Base-by-base conservation (phyloP, 352 stramenopile species). In the Phytophthora crassamura region DNA sequence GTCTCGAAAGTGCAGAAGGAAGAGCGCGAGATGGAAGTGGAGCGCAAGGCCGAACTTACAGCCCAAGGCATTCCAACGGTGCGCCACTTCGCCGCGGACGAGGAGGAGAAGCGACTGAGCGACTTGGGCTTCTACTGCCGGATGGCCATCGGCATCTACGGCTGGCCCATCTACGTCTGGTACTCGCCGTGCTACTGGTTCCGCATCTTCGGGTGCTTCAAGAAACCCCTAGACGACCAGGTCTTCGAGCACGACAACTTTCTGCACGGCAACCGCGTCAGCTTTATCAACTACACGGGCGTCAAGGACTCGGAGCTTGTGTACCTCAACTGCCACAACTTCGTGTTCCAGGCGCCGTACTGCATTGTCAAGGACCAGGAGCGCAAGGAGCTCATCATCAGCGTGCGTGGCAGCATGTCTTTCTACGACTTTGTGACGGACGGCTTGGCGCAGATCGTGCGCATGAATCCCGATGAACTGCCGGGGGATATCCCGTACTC, bases 341-440 rank as follows among this genome's bases (percentile, higher is more conserved):
- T 82, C 38, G 82, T 93, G 25, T 93, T 91, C 64, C 78, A 88
- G 53, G 72, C 80, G 42, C 85, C 85, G 38, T 91, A 91, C 58
- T 86, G 77, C 41, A 90, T 91, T 49, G 82, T 91, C 54, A 87
- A 86, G 54, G 82, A 93, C 74, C 60, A 71, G 39, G 46, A 62
- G 15, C 80, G 80, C 40, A 75, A 74, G 41, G 77, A 91, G 60
- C 72, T 93, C 70, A 89, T 93, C 66, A 84, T 93, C 52, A 82
- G 75, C 58, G 76, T 91, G 34, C 85, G 85, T 16, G 85, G 82
- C n/a, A 88, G 75, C 46, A 75, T 93, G 57, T 90, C 79, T 32
- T 93, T 91, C 55, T 88, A 91, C 61, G 82, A 93, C 63, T 89
- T 90, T 62, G 70, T 90, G 40, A 93, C 85, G 18, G 83, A 93